A percentile compares a stretch with the other conserved stretches of the same genome.
These are phyloP conservation scores for Umbilicus rupestris DNA, from an alignment of 164 flowering plant species.

Conservation along the genomic window DNA sequence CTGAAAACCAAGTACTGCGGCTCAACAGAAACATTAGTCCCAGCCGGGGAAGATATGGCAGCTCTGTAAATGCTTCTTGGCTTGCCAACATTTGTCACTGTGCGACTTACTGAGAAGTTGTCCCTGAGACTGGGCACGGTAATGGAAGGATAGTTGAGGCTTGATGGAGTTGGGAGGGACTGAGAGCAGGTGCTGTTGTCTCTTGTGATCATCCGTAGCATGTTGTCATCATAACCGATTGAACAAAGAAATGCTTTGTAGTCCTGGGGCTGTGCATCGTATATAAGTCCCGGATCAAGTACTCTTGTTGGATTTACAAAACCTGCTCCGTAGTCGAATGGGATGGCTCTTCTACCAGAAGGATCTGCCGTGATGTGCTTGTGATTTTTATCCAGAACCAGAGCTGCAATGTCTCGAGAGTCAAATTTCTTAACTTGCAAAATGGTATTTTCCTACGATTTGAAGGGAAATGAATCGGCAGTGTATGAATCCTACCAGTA, in stretches of 20 bases:
- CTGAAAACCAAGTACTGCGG: conserved; percentile 38
- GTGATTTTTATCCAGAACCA: conserved; percentile 33
- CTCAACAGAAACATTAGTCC: conserved; percentile 44
- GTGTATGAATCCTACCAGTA: conserved; percentile 40
- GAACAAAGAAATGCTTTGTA: conserved; percentile 64
- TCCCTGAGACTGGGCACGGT: conserved; percentile 42
- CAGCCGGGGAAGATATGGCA: conserved; percentile 37
- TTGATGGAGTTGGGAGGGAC: conserved; percentile 23
- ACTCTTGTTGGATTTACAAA: conserved; percentile 45
- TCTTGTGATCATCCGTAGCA: conserved; percentile 36
- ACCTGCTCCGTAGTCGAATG: conserved; percentile 81
- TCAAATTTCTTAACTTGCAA: not conserved
- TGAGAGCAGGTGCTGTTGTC: conserved; percentile 44
- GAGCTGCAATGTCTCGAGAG: conserved; percentile 37
- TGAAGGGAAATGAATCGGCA: not conserved
- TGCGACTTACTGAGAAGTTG: conserved; percentile 37
- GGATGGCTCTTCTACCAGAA: conserved; percentile 42
- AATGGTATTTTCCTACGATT: not conserved
- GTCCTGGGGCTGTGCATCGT: conserved; percentile 43
- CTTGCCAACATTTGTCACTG: conserved; percentile 59
- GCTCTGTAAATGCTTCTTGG: conserved; percentile 40
- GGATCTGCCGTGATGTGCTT: conserved; percentile 50
- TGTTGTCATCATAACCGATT: conserved; percentile 40
- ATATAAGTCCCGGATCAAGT: conserved; percentile 69
- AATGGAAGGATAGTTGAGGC: conserved; percentile 70